A percentile compares a stretch with the other conserved stretches of the same genome.
These are phyloP conservation scores for Breynia disticha DNA, from an alignment of 441 rosid genomes.

Conservation along the genomic window DNA sequence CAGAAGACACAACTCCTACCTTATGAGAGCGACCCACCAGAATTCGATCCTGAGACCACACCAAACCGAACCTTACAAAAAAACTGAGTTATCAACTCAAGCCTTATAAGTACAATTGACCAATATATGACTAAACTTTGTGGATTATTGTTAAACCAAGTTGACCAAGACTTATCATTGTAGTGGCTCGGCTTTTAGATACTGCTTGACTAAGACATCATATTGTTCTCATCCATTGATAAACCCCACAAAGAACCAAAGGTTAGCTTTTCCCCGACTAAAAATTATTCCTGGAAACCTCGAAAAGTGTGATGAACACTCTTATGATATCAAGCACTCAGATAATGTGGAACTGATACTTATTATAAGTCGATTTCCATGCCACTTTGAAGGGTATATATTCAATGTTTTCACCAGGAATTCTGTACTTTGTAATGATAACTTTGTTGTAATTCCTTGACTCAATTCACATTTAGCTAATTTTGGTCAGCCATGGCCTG, in stretches of 20 bases:
- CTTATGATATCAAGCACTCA: no score
- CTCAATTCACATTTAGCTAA: slow-evolving; percentile 9
- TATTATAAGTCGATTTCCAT: neutral
- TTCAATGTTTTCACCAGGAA: slow-evolving; percentile 4
- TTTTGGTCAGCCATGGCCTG: slow-evolving; percentile 16
- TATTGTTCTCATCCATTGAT: slow-evolving; percentile 4
- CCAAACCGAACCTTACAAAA: no score
- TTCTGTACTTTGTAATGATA: slow-evolving; percentile 18
- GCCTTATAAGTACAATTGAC: no score
- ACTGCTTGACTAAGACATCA: slow-evolving; percentile 13
- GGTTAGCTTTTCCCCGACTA: slow-evolving; percentile 17
- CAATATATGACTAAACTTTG: no score
- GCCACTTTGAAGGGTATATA: slow-evolving; percentile 12
- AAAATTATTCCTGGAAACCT: slow-evolving; percentile 19
- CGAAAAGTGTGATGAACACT: slow-evolving; percentile 18
- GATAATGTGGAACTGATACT: no score
- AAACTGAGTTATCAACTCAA: no score
- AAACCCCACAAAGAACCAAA: slow-evolving; percentile 30
- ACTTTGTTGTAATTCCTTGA: slow-evolving; percentile 18
- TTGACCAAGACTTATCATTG: neutral
- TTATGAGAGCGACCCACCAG: no score
- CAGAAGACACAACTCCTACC: no score
- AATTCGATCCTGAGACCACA: no score
- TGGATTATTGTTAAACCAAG: no score
- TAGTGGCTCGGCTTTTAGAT: slow-evolving; percentile 12